Conservation (phyloP, 2,329 filamentous ascomycete species). For the Diaporthe eres region DNA sequence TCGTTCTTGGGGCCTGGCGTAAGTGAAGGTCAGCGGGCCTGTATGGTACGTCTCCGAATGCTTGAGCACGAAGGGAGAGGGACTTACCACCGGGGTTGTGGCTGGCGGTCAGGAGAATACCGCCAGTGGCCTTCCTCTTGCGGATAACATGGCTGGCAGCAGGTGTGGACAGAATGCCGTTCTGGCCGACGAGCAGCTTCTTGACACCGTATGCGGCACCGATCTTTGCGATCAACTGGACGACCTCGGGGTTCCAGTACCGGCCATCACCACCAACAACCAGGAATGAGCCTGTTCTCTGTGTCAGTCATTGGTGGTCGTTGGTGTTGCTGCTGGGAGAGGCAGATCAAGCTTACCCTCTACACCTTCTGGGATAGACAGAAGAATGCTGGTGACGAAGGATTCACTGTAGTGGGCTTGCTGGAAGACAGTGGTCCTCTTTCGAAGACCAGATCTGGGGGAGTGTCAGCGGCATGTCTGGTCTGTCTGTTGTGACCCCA, state of each 20-base stretch:
- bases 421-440: slow-evolving; percentile 99
- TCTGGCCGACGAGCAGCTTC: slow-evolving; percentile 96
- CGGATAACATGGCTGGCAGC: slow-evolving; percentile 97
- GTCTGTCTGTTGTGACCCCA: background rate
- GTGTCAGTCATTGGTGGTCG: background rate
- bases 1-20: slow-evolving; percentile 86
- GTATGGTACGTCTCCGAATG: background rate
- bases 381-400: slow-evolving; percentile 93
- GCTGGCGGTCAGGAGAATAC: slow-evolving; percentile 95
- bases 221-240: slow-evolving; percentile 97
- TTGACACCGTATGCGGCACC: slow-evolving; percentile 97
- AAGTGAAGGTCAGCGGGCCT: slow-evolving; percentile 6
- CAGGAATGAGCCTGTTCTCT: slow-evolving; percentile 75
- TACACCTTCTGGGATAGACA: slow-evolving; percentile 95
- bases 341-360: slow-evolving; percentile 67
- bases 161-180: slow-evolving; percentile 96
- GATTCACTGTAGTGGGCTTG: slow-evolving; percentile 95
- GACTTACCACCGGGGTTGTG: slow-evolving; percentile 95
- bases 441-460: slow-evolving; percentile 92
- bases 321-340: background rate
- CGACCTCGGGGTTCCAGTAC: slow-evolving; percentile 96
- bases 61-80: background rate
- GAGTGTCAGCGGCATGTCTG: slow-evolving; percentile 29
- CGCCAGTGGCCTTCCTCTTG: slow-evolving; percentile 93
- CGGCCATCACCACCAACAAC: slow-evolving; percentile 98